Percentiles rank a stretch among this genome's conserved stretches.
These are phyloP conservation scores for Peniophora sp. DNA, from an alignment of 1,284 basidiomycete genomes.

Conservation along the genomic window DNA sequence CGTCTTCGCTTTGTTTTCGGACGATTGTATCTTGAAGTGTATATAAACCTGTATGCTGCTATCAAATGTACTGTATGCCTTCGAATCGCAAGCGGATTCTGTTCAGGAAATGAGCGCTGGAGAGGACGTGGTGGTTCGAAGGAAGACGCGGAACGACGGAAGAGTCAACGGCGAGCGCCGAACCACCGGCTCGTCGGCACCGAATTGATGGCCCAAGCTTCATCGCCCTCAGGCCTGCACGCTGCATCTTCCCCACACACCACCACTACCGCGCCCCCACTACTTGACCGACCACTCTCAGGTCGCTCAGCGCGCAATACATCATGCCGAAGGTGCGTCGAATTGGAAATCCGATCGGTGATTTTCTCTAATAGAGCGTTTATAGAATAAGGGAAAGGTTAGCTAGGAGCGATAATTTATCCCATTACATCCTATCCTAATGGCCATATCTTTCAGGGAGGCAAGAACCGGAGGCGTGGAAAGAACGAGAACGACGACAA, in stretches of 20 bases:
- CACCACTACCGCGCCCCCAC: neutral
- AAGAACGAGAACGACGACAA: conserved; percentile 99
- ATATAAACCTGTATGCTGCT: too few species aligned
- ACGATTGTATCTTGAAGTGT: neutral
- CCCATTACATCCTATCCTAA: neutral
- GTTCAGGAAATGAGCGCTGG: too few species aligned
- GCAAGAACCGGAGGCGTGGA: conserved; percentile 98
- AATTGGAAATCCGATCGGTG: conserved; percentile 3
- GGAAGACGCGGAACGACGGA: too few species aligned
- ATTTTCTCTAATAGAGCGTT: conserved; percentile 11
- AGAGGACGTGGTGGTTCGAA: too few species aligned
- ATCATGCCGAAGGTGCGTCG: conserved; percentile 51
- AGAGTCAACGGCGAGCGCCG: too few species aligned
- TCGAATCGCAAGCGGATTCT: too few species aligned
- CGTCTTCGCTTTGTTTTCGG: neutral
- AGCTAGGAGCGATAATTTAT: neutral
- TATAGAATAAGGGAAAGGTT: conserved; percentile 79
- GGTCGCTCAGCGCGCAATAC: neutral
- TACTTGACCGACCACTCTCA: neutral
- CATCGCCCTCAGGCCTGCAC: too few species aligned
- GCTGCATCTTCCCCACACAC: neutral
- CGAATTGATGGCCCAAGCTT: too few species aligned
- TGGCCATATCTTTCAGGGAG: conserved; percentile 58
- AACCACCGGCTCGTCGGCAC: too few species aligned
- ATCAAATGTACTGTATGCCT: too few species aligned